Evolutionary conservation across 176 grass and related monocot species (phyloP).

Genomic region (Oryza glumipatula): DNA sequence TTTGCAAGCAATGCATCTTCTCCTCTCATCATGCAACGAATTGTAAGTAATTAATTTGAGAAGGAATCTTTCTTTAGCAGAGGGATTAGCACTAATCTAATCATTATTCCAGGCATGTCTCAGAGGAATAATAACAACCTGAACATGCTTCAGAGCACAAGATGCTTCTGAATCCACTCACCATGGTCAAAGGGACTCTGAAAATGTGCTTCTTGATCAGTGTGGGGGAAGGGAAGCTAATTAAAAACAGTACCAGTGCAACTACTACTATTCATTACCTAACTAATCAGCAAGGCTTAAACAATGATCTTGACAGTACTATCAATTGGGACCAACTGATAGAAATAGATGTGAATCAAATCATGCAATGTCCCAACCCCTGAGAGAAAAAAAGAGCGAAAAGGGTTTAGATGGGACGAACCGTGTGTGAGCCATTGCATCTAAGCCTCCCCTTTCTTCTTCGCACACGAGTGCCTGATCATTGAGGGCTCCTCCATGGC

Average conservation of each 20-base stretch:
- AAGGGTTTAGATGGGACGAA: conserved; percentile 10
- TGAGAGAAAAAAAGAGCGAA: background rate
- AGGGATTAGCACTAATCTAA: background rate
- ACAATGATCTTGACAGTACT: background rate
- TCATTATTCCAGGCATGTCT: conserved; percentile 4
- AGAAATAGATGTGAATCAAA: conserved; percentile 6
- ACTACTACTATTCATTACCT: background rate
- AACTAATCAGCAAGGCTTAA: background rate
- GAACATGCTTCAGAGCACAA: background rate
- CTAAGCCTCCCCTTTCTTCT: background rate
- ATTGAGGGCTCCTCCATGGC: conserved; percentile 41
- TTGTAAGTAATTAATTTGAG: background rate
- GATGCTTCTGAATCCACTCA: background rate
- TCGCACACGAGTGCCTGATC: conserved; percentile 48
- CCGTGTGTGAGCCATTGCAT: background rate
- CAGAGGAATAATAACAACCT: background rate
- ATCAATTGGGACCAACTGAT: background rate
- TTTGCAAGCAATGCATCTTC: background rate
- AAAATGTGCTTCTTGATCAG: background rate
- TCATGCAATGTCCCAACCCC: conserved; percentile 6
- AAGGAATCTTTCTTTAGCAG: conserved; percentile 25
- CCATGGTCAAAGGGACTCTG: background rate
- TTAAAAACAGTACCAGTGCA: background rate
- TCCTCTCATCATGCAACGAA: background rate
- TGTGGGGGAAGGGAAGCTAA: background rate